Evolutionary conservation across 2,329 filamentous ascomycete species (phyloP), one percentile per base, ranked within the genome.

Genomic region (Thermothelomyces thermophilus): DNA sequence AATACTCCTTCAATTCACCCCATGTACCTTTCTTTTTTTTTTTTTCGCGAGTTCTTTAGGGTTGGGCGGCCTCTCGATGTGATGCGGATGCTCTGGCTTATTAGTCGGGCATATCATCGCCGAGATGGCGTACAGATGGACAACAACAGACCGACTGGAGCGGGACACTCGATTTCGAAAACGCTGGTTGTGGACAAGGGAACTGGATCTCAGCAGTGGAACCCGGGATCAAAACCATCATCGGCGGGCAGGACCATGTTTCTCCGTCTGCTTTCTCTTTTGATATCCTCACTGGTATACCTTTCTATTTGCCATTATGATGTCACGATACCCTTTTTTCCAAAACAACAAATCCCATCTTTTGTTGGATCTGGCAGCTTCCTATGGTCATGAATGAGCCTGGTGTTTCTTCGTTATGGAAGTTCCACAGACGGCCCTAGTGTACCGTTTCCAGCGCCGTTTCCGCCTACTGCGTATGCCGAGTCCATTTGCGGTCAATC

Each of bases 271-370:
- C 5, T 45, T 19, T 43, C 28, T 50, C 30, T 22, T 45, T 4
- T 36, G 16, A 19, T 34, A 16, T 30, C 17, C 30, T 31, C 24
- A 26, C 24, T 26, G 24, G 24, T 39, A 5, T 20, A 31, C 20
- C 13, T 39, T 35, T 40, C 13, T 20, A 33, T 19, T 43, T 19
- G 19, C 33, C 24, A 22, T 42, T 16, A 48, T 33, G 52, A 51
- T 46, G 35, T 35, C 28, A 49, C 35, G 53, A 52, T 50, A 52
- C 50, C 46, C 46, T 50, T 45, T 41, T 14, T 28, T 37, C 22
- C 30, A 22, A 26, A 26, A 26, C 24, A 26, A 26, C 5, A 26
- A 9, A 5, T n/a, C n/a, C n/a, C n/a, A n/a, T 5, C 24, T 26
- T 26, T 26, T 26, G 24, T 26, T n/a, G n/a, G n/a, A n/a, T n/a